Evolutionary conservation across 2,329 filamentous ascomycete genomes (phyloP), one percentile per base, ranked within the genome.

Genomic region (Pseudocercospora fuligena): DNA sequence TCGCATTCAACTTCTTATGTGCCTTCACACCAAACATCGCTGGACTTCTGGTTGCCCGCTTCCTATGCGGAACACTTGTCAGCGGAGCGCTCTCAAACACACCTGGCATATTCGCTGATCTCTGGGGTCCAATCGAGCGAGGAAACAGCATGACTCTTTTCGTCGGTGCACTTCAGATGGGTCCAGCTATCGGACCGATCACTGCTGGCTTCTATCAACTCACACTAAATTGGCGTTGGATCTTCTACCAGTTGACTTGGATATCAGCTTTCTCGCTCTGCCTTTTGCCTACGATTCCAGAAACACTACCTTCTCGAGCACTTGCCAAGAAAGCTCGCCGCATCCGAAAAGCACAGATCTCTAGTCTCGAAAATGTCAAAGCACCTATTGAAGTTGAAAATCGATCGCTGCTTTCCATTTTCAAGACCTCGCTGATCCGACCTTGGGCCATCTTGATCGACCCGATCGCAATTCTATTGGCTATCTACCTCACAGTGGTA

Each of bases 361-460:
- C 65, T 4, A 85, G 83, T 0, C 86, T 83, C 64, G 83, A 87
- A 69, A 70, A 83, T 27, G 80, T 87, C 9, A 81, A 82, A 58
- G 83, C 85, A 0, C 80, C 81, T 11, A 78, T 80, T 3, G 86
- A 88, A 72, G 80, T 79, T 6, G 75, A 76, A 11, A 80, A 82
- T 49, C 80, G 78, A 1, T 53, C 56, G 2, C 63, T 70, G 6
- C 40, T 58, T 16, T 61, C 62, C 83, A 66, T 86, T 46, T 85
- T 90, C 75, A 82, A 82, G 63, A 82, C 84, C 2, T 84, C 87
- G 3, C 80, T 91, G n/a, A 82, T 84, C 59, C 84, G 90, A 2
- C 90, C 90, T 1, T 90, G 89, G 88, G 81, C 89, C 54, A 83
- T 92, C 61, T 83, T 92, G 11, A 89, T 92, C 81, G 90, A 92